phyloP scores from a whole-genome alignment of 495 filamentous ascomycete species.

The Rhypophila decipiens region DNA sequence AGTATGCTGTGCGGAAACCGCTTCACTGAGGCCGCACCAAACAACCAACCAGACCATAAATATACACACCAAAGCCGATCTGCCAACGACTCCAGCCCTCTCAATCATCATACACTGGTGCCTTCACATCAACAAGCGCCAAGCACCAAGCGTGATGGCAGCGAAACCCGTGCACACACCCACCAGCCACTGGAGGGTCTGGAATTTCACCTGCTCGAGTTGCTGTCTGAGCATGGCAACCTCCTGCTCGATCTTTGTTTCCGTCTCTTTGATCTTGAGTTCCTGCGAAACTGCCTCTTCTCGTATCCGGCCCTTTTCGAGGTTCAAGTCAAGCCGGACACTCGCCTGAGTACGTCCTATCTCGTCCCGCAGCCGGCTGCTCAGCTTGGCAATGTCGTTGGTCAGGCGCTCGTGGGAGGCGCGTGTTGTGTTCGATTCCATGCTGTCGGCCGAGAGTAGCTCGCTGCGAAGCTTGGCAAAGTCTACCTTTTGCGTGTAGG shows the following conservation, averaged over 20 bases:
- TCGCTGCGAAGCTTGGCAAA: constrained; percentile 98
- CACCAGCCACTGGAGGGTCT: constrained; percentile 96
- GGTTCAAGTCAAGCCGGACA: constrained; percentile 84
- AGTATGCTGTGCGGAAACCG: too few species aligned
- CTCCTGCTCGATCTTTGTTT: constrained; percentile 97
- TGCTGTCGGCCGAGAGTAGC: constrained; percentile 81
- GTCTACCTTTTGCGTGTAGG: constrained; percentile 98
- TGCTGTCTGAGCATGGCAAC: constrained; percentile 84
- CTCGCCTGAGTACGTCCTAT: constrained; percentile 87
- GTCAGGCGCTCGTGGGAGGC: constrained; percentile 87
- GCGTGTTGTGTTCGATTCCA: constrained; percentile 80
- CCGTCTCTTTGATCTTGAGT: constrained; percentile 97
- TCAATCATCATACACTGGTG: too few species aligned
- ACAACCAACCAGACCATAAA: too few species aligned
- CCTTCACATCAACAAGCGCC: constrained; percentile 69
- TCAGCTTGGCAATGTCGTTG: constrained; percentile 90
- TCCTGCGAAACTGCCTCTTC: constrained; percentile 97
- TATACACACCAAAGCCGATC: too few species aligned
- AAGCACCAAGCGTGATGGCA: constrained; percentile 90
- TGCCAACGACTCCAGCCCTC: too few species aligned
- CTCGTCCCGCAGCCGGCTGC: constrained; percentile 82
- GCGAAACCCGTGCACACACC: constrained; percentile 92
- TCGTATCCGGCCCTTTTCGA: constrained; percentile 94
- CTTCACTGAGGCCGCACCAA: too few species aligned
- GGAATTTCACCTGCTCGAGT: constrained; percentile 95